Percentiles rank a stretch among this genome's conserved stretches.
Evolutionary conservation across 768 basidiomycete genomes (phyloP).

Genomic region (Mycena filopes): DNA sequence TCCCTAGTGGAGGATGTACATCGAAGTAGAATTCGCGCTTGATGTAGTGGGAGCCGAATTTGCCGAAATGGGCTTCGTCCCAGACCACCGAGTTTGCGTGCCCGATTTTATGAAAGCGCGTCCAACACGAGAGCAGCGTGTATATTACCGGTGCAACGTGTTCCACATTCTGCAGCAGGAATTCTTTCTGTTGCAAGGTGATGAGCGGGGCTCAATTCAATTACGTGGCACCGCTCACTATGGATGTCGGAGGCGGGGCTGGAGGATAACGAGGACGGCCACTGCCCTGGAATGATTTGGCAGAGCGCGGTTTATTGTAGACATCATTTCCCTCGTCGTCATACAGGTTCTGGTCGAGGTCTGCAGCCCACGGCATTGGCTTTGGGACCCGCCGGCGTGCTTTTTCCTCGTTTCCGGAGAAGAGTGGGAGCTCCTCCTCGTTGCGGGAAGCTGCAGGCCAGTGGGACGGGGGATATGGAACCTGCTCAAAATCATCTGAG

Average conservation of each 20-base stretch:
- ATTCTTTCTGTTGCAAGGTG: constrained; percentile 66
- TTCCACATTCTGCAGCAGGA: constrained; percentile 82
- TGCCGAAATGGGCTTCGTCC: constrained; percentile 99
- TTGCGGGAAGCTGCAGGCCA: constrained; percentile 48
- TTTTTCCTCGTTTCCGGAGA: constrained; percentile 73
- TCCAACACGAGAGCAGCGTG: constrained; percentile 94
- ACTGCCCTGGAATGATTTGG: constrained; percentile 57
- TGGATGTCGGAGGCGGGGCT: constrained; percentile 72
- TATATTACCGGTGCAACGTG: constrained; percentile 85
- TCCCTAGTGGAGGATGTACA: constrained; percentile 97
- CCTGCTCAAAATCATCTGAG: constrained; percentile 79
- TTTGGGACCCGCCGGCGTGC: constrained; percentile 60
- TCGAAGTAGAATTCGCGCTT: constrained; percentile 99
- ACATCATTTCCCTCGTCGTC: constrained; percentile 66
- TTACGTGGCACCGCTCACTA: constrained; percentile 52
- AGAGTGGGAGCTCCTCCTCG: constrained; percentile 61
- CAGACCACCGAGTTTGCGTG: constrained; percentile 88
- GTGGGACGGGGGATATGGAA: constrained; percentile 63
- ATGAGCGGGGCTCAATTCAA: constrained; percentile 2
- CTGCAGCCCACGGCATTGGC: constrained; percentile 33
- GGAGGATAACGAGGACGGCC: constrained; percentile 70
- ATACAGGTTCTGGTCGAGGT: constrained; percentile 42
- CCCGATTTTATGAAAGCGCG: constrained; percentile 94
- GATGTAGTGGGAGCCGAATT: constrained; percentile 98
- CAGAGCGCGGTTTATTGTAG: constrained; percentile 58